Percentiles rank a stretch among this genome's conserved stretches.
Evolutionary conservation across 352 stramenopile species (phyloP).

Genomic region (Globisporangium radiosum): DNA sequence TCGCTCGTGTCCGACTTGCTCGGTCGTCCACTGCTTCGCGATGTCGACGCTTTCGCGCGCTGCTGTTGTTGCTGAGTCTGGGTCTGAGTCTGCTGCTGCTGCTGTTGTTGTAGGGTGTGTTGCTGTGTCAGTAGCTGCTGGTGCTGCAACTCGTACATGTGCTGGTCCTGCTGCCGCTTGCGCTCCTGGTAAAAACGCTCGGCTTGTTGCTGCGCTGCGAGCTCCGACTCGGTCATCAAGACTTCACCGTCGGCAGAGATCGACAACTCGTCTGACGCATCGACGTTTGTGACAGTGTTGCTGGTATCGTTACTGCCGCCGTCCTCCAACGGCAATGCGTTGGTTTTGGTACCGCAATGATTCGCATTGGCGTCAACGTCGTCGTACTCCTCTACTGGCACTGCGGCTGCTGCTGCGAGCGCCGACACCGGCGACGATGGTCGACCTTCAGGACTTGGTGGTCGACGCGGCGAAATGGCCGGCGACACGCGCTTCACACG

Average conservation of each 20-base stretch:
- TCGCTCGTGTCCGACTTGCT: conserved; percentile 24
- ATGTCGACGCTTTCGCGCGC: not conserved
- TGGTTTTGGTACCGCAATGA: conserved; percentile 11
- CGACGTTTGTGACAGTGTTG: conserved; percentile 1
- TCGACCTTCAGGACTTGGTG: conserved; percentile 17
- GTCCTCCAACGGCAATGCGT: too few species aligned
- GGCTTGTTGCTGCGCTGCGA: conserved; percentile 64
- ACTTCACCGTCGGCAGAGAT: conserved; percentile 48
- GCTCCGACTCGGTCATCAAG: conserved; percentile 49
- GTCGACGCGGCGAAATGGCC: conserved; percentile 5
- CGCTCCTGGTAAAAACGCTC: conserved; percentile 71
- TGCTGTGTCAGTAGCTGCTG: conserved; percentile 3
- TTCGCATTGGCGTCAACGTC: not conserved
- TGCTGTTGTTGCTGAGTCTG: conserved; percentile 9
- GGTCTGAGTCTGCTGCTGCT: conserved; percentile 3
- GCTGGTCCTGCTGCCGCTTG: conserved; percentile 41
- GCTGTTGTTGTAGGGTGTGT: conserved; percentile 16
- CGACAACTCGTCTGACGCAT: conserved; percentile 33
- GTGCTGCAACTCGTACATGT: conserved; percentile 32
- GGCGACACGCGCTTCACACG: conserved; percentile 10
- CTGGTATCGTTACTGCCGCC: not conserved
- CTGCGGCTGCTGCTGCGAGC: not conserved
- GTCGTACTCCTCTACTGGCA: not conserved
- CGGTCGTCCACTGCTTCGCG: not conserved
- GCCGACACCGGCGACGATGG: not conserved